A percentile compares a stretch with the other conserved stretches of the same genome.
phyloP scores from a whole-genome alignment of 1,284 basidiomycete species.

The Trichosporon coremiiforme region DNA sequence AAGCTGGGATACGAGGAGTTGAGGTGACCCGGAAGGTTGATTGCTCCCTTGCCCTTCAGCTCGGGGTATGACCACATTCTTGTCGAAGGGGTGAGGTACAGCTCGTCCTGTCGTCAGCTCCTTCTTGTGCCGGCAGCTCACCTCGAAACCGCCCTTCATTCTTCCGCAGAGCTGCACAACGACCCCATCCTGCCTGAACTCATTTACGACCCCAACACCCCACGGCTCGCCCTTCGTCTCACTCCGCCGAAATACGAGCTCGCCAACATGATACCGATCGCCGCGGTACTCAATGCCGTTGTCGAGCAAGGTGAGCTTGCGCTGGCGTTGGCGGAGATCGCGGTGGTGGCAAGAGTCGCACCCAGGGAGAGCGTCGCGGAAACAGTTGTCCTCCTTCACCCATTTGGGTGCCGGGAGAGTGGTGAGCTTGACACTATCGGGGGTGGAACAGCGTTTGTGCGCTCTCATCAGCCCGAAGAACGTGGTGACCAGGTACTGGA shows the following conservation, averaged over 20 bases:
- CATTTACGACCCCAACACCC: conserved; percentile 25
- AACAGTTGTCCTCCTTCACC: neutral
- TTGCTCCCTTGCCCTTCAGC: neutral
- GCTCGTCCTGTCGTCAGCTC: conserved; percentile 22
- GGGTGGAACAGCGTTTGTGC: neutral
- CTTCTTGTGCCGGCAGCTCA: neutral
- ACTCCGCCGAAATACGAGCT: conserved; percentile 34
- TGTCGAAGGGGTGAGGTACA: conserved; percentile 16
- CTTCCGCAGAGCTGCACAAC: conserved; percentile 16
- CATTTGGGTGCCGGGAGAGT: neutral
- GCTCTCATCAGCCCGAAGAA: neutral
- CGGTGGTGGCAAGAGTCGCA: conserved; percentile 23
- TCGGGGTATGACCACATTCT: neutral
- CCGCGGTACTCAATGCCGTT: conserved; percentile 13
- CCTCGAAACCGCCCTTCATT: conserved; percentile 18
- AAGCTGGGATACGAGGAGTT: neutral
- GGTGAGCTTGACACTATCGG: neutral
- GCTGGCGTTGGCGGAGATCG: neutral
- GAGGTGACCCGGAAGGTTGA: conserved; percentile 2
- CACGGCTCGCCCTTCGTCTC: conserved; percentile 26
- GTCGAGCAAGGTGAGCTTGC: neutral
- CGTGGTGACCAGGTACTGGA: neutral
- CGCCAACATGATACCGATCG: conserved; percentile 28
- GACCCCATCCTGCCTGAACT: neutral
- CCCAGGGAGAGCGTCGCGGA: neutral